Base-by-base conservation (phyloP, 2,329 filamentous ascomycete species). In the Zopfia rhizophila region DNA sequence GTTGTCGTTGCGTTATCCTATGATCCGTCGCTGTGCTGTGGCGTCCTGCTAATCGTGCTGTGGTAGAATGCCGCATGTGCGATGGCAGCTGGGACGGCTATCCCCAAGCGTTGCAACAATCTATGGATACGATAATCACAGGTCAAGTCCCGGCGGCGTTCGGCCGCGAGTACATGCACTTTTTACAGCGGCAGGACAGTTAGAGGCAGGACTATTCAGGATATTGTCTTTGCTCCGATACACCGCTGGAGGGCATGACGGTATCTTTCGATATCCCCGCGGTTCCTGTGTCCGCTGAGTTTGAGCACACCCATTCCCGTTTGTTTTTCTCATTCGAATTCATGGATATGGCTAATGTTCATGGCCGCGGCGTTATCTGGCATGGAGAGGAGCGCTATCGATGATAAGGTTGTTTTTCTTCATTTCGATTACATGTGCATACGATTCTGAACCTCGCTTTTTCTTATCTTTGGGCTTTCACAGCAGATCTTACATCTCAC, bases 1-100 rank as follows among this genome's bases (percentile, higher is more conserved):
- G 84, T 13, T 88, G 86, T 66, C 79, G 85, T 53, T 88, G 86
- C 66, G 76, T 86, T 40, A 83, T 89, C 49, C 72, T 86, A 68
- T 87, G 74, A 72, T 18, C 16, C 16, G 3, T n/a, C 7, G 3
- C 3, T 4, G 41, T n/a, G n/a, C n/a, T n/a, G n/a, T n/a, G n/a
- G n/a, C n/a, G 18, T 19, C 18, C 19, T 32, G 13, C 27, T 31
- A 11, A 38, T 43, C 22, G 35, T 14, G 25, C 37, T 19, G 14
- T 13, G 17, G 23, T 37, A 39, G 41, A 30, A 13, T 47, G 35
- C 18, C 12, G 13, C 37, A 12, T 38, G 8, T 42, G 49, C 18
- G 27, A 35, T 17, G 30, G 48, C 6, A 23, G 7, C 27, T 12
- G 38, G 22, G 42, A 51, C 32, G 32, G 32, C 17, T 16, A 44